Evolutionary conservation across 106 monocot species (phyloP).

Genomic region (Dendrobium catenatum): DNA sequence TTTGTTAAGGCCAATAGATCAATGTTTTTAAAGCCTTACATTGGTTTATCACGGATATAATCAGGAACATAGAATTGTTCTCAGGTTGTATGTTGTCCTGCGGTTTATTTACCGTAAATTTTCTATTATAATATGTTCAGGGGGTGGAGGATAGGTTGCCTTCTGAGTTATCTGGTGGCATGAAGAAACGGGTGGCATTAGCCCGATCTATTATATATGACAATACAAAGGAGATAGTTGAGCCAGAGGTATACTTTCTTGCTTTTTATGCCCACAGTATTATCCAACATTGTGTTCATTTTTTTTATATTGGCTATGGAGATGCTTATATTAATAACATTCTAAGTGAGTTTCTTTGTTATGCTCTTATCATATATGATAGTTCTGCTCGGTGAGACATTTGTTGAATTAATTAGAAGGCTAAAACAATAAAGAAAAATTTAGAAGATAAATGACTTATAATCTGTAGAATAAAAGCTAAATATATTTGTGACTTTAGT

Average conservation of each 20-base stretch:
- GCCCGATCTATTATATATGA: conserved; percentile 96
- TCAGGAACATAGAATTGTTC: neutral
- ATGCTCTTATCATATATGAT: no score
- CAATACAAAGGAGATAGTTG: conserved; percentile 63
- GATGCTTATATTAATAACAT: no score
- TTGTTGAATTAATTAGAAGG: no score
- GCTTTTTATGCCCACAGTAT: neutral
- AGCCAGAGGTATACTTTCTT: conserved; percentile 69
- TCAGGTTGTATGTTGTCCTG: neutral
- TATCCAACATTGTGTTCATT: neutral
- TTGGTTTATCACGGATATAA: neutral
- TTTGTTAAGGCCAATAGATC: neutral
- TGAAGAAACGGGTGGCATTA: conserved; percentile 97
- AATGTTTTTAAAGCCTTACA: neutral
- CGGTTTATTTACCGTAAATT: neutral
- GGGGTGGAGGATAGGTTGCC: conserved; percentile 83
- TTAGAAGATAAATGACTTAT: no score
- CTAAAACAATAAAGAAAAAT: no score
- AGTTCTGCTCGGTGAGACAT: no score
- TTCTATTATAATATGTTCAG: conserved; percentile 27
- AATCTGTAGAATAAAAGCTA: no score
- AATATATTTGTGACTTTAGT: no score
- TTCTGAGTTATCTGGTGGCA: conserved; percentile 96
- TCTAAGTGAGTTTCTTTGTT: no score
- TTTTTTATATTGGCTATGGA: no score